Base-by-base conservation (phyloP, 192 early-diverging fungal genomes). In the Fimicolochytrium jonesii region DNA sequence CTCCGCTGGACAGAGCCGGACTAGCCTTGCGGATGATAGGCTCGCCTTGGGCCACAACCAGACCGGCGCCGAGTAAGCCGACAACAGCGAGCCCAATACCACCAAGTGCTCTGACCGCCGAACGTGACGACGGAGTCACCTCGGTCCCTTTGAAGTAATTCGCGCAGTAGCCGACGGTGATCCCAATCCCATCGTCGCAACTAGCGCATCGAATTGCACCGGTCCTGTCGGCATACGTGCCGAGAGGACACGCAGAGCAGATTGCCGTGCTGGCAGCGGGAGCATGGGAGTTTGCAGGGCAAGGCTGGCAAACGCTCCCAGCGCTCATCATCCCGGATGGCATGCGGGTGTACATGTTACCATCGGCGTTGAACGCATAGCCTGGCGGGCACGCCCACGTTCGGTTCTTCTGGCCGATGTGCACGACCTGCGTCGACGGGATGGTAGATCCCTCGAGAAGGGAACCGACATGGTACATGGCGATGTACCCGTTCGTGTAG, bases 21-120 rank as follows among this genome's bases (percentile, higher is more conserved):
- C 46, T 48, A 10, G 46, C 46, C 23, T 48, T 48, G 46, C 46
- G 46, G 23, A 48, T 48, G 46, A 48, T 48, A 48, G 46, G 46
- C 23, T 48, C 46, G 11, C 7, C 46, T 22, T 25, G 11, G 7
- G 11, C 46, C 11, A 48, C 10, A 23, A 10, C 10, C 6, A 48
- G 46, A 7, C 46, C 46, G 23, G 23, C 6, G 46, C 46, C 46
- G 11, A 48, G 46, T 7, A 48, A 48, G 10, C 6, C 46, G 22
- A 23, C 23, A 7, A 48, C 46, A 48, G 6, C 46, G 9, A 6
- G 11, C 22, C 11, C 11, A 23, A 48, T 48, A 6, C 46, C 23
- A 25, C 11, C 46, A 7, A 48, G 22, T 22, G 46, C 46, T 7
- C 46, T 10, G 23, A 48, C 23, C 23, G 46, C 46, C 7, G 11